phyloP scores from a whole-genome alignment of 805 yeast genomes.

The Millerozyma miso region DNA sequence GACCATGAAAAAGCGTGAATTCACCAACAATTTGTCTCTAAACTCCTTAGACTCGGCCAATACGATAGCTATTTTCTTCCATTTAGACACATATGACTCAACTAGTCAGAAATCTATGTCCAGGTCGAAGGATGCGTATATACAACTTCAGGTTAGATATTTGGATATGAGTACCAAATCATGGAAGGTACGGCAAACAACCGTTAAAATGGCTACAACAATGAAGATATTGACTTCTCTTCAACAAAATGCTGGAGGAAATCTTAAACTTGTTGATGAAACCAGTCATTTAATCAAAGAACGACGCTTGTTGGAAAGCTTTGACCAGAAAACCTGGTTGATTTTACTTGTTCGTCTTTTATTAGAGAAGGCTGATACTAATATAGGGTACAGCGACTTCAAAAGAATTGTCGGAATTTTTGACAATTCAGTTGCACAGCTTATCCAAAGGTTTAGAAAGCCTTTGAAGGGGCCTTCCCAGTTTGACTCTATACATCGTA shows the following conservation, averaged over 20 bases:
- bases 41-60: slow-evolving; percentile 17
- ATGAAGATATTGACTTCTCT: slow-evolving; percentile 13
- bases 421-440: slow-evolving; percentile 16
- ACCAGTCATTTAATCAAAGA: slow-evolving; percentile 23
- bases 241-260: slow-evolving; percentile 13
- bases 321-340: slow-evolving; percentile 30
- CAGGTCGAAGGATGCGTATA: slow-evolving; percentile 19
- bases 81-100: slow-evolving; percentile 25
- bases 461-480: slow-evolving; percentile 24
- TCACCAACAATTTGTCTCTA: slow-evolving; percentile 37
- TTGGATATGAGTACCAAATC: slow-evolving; percentile 16
- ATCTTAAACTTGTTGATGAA: slow-evolving; percentile 11
- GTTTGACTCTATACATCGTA: slow-evolving; percentile 7
- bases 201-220: slow-evolving; percentile 27
- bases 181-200: slow-evolving; percentile 29
- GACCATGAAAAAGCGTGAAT: slow-evolving; percentile 23
- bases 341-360: slow-evolving; percentile 27
- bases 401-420: neutral
- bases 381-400: slow-evolving; percentile 29
- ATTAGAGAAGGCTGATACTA: slow-evolving; percentile 31
- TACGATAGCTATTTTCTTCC: slow-evolving; percentile 29
- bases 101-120: slow-evolving; percentile 12
- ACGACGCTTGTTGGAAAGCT: slow-evolving; percentile 20
- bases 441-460: slow-evolving; percentile 16
- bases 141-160: slow-evolving; percentile 31